These are phyloP conservation scores for Sporothrix dimorphospora DNA, from an alignment of 2,329 filamentous ascomycete genomes.

Conservation along the genomic window DNA sequence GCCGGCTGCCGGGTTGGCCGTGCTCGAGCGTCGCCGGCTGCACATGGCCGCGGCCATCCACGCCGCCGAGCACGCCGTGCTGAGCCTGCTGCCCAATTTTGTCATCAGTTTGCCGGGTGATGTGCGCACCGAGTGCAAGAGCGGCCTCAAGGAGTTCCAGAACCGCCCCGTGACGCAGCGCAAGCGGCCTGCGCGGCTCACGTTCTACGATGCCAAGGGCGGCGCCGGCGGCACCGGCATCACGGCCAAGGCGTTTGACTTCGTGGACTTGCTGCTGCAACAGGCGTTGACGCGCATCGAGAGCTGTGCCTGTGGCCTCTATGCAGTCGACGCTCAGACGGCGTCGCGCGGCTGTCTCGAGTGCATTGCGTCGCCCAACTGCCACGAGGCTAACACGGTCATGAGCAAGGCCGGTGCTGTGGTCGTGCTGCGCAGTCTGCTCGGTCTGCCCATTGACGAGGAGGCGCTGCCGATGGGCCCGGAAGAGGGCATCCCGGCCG, in stretches of 20 bases:
- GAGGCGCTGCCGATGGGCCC: slow-evolving; percentile 85
- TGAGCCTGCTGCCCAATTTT: slow-evolving; percentile 86
- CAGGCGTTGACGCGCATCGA: slow-evolving; percentile 79
- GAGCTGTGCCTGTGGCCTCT: slow-evolving; percentile 61
- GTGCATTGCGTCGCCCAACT: slow-evolving; percentile 83
- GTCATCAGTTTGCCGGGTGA: slow-evolving; percentile 89
- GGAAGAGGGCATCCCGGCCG: slow-evolving; percentile 68
- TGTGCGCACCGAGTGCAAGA: slow-evolving; percentile 93
- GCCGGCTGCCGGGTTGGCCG: slow-evolving; percentile 75
- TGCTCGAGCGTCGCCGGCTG: slow-evolving; percentile 71
- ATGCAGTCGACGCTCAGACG: slow-evolving; percentile 63
- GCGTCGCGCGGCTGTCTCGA: slow-evolving; percentile 94
- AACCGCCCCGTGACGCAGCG: slow-evolving; percentile 62
- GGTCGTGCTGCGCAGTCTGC: slow-evolving; percentile 76
- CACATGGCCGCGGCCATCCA: slow-evolving; percentile 91
- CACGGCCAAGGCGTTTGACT: slow-evolving; percentile 91
- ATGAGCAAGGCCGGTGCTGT: slow-evolving; percentile 89
- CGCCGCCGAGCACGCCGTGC: slow-evolving; percentile 88
- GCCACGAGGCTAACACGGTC: slow-evolving; percentile 84
- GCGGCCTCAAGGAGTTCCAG: slow-evolving; percentile 83
- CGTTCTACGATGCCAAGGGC: slow-evolving; percentile 94
- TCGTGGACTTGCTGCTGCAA: slow-evolving; percentile 75
- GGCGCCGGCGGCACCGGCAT: slow-evolving; percentile 83
- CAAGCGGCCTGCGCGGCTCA: slow-evolving; percentile 84
- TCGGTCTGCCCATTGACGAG: slow-evolving; percentile 78